phyloP scores from a whole-genome alignment of 140 eudicot genomes.

The Senecio squalidus region DNA sequence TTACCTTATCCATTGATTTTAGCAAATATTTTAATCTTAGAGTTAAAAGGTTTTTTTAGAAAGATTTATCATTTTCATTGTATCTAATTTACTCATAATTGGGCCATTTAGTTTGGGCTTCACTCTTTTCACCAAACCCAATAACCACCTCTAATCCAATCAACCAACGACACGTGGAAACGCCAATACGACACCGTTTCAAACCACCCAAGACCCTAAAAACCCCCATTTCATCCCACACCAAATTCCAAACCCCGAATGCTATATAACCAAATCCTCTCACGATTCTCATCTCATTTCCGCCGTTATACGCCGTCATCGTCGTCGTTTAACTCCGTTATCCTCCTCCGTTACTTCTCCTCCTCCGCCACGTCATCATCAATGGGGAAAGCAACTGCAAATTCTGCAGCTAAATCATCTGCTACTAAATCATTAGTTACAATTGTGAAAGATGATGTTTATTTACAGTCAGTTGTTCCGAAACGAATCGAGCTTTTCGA shows the following conservation, averaged over 20 bases:
- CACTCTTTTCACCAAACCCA: too few species aligned
- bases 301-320: slow-evolving; percentile 24
- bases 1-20: too few species aligned
- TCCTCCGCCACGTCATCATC: neutral
- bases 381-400: slow-evolving; percentile 38
- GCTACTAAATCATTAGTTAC: too few species aligned
- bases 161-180: neutral
- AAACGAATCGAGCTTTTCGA: slow-evolving; percentile 62
- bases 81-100: neutral
- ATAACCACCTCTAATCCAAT: too few species aligned
- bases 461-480: slow-evolving; percentile 51
- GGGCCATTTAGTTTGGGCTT: neutral
- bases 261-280: slow-evolving; percentile 21
- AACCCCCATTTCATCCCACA: too few species aligned
- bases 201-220: neutral
- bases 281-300: slow-evolving; percentile 19
- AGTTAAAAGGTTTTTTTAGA: too few species aligned
- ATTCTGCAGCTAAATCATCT: slow-evolving; percentile 26
- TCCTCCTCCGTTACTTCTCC: slow-evolving; percentile 20
- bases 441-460: slow-evolving; percentile 45
- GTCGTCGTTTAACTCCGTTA: slow-evolving; percentile 6
- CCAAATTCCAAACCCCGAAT: too few species aligned
- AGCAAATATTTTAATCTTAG: too few species aligned
- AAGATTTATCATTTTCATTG: too few species aligned
- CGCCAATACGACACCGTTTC: slow-evolving; percentile 6